Base-by-base conservation (phyloP, 208 protist genomes). In the Trypanosoma melophagium region DNA sequence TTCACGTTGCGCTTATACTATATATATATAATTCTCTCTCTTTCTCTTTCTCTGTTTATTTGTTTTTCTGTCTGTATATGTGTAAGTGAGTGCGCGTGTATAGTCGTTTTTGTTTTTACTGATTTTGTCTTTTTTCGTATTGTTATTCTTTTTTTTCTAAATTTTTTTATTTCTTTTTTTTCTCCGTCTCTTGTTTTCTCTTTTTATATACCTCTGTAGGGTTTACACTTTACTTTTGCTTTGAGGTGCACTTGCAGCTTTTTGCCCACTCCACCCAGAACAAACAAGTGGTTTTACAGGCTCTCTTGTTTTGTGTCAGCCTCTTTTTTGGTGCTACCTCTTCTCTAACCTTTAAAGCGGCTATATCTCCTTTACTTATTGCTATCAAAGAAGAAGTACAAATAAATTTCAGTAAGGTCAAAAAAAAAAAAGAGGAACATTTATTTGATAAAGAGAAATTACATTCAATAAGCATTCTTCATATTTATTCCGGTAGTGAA, bases 301-400 rank as follows among this genome's bases (percentile, higher is more conserved):
- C 5, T 7, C 28, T 35, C 5, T 35, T 35, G 28, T 35, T 35
- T 35, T 35, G 28, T 35, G 28, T 35, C 28, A 35, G 28, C 28
- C 28, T 5, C 28, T 35, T 35, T 35, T 35, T 35, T 35, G 28
- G 38, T 52, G 35, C 56, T 16, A 12, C 47, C 57, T 82, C 28
- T 35, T 35, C 28, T 64, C 75, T 42, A 17, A 21, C 47, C 28
- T 51, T 50, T 51, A 8, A 31, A 52, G n/a, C 35, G 16, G 16
- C 57, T 61, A 12, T 66, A 60, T 13, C 50, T 72, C 42, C 79
- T 78, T n/a, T 88, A 69, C 28, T 74, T 79, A 7, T 21, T 57
- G 19, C 17, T 47, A 19, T 22, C 4, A 5, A 17, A 47, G 45
- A 5, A 1, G 28, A 16, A 60, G 35, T 25, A 45, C 53, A 57